These are phyloP conservation scores for Macrophomina pseudophaseolina DNA, from an alignment of 2,329 filamentous ascomycete species.

Conservation along the genomic window DNA sequence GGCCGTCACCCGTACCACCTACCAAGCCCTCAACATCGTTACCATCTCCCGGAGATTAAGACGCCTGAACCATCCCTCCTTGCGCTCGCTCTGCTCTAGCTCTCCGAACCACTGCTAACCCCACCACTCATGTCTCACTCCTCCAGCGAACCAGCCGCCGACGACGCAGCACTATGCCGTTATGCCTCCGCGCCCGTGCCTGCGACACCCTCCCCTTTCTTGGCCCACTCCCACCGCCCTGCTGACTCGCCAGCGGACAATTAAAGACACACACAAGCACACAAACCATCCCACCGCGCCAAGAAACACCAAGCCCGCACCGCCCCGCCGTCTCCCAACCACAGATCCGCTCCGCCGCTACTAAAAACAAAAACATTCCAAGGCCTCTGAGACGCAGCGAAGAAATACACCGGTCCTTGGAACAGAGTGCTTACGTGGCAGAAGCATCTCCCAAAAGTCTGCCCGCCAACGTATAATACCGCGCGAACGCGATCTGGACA, in stretches of 20 bases:
- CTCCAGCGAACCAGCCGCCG: neutral
- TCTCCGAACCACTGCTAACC: neutral
- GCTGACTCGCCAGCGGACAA: neutral
- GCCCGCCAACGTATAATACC: neutral
- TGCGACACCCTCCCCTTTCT: constrained; percentile 10
- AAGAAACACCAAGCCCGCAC: constrained; percentile 13
- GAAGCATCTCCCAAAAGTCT: neutral
- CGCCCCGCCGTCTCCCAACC: neutral
- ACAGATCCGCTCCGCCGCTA: neutral
- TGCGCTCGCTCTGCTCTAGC: neutral
- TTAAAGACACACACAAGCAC: neutral
- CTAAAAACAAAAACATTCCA: neutral
- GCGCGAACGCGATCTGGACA: neutral
- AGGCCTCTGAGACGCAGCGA: neutral
- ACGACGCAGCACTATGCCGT: neutral
- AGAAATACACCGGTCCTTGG: neutral
- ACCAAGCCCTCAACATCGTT: constrained; percentile 9
- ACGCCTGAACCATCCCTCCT: neutral
- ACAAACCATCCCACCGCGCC: constrained; percentile 1
- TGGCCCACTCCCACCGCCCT: neutral
- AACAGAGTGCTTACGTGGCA: neutral
- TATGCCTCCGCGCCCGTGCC: neutral
- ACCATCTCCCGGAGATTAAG: neutral
- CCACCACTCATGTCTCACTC: neutral
- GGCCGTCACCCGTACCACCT: neutral